Evolutionary conservation across 75 land plant species (phyloP).

Genomic region (Chamaecyparis obtusa): DNA sequence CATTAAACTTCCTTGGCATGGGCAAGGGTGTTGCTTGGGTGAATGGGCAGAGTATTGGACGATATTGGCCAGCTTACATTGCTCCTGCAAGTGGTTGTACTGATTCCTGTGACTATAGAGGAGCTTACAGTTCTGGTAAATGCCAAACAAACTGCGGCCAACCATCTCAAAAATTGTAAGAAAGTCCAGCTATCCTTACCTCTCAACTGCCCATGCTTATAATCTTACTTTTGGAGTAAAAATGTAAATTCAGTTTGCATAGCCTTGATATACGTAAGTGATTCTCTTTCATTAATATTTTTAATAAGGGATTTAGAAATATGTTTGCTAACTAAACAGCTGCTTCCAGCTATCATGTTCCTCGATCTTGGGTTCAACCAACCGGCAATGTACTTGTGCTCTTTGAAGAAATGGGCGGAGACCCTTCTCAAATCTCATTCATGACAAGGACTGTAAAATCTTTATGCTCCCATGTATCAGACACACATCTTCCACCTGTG

Average conservation of each 20-base stretch:
- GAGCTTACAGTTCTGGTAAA: constrained; percentile 60
- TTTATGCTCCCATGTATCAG: constrained; percentile 50
- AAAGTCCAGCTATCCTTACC: background rate
- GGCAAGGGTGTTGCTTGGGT: constrained; percentile 98
- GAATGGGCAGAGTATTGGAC: constrained; percentile 92
- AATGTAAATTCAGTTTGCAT: background rate
- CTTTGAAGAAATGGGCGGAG: constrained; percentile 71
- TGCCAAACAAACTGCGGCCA: constrained; percentile 79
- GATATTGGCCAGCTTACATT: constrained; percentile 74
- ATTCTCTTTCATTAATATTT: background rate
- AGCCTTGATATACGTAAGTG: too few species aligned
- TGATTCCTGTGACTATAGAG: constrained; percentile 71
- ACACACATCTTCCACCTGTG: constrained; percentile 47
- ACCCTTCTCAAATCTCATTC: constrained; percentile 55
- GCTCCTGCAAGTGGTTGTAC: constrained; percentile 60
- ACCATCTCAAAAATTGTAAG: constrained; percentile 80
- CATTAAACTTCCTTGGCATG: constrained; percentile 79
- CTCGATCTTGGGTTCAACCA: constrained; percentile 50
- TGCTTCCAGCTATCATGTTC: constrained; percentile 59
- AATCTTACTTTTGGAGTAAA: background rate
- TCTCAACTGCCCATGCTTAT: background rate
- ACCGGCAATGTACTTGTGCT: constrained; percentile 53
- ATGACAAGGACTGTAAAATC: constrained; percentile 28
- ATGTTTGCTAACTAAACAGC: background rate
- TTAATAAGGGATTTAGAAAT: background rate